Base-by-base conservation (phyloP, 2,329 filamentous ascomycete genomes). In the Ampelomyces quisqualis region DNA sequence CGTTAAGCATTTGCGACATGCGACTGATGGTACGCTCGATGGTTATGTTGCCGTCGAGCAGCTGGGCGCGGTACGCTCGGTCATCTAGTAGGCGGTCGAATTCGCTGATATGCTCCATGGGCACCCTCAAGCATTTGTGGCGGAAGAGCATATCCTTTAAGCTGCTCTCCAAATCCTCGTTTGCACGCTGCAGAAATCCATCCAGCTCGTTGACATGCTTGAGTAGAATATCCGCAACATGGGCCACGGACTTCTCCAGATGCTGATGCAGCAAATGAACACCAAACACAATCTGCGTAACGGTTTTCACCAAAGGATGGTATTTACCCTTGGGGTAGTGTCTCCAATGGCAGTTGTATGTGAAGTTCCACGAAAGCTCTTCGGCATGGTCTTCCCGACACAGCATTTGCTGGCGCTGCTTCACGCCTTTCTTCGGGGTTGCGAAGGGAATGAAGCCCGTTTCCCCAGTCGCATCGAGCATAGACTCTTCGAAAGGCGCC, bases 141-240 rank as follows among this genome's bases (percentile, higher is more conserved):
- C 91, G 82, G 43, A 67, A 68, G 20, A 67, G 40, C 49, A 97
- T 82, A 64, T 97, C 93, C 45, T 81, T 75, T 30, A 84, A 79
- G 4, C 90, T 88, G 37, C 90, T 74, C 31, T 86, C 79, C 36
- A 96, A 82, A 64, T 96, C 91, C 57, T 95, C 90, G 29, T 88
- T 81, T 1, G 88, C 86, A 13, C 86, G 82, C 66, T 95, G 88
- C 22, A 97, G 74, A 60, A 95, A 96, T 57, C 86, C 84, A 68
- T 97, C 93, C 20, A 97, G 81, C 67, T 97, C 91, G 61, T 95
- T 88, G 46, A 97, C 93, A 67, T 97, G 91, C 10, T 81, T 83
- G 62, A 96, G 89, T 40, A 97, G 76, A 38, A 97, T 97, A 51
- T 79, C 83, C 49, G 95, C 84, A 9, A 96, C 91, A 64, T 95